phyloP scores from a whole-genome alignment of 768 basidiomycete species.

The Ramaria sp. region DNA sequence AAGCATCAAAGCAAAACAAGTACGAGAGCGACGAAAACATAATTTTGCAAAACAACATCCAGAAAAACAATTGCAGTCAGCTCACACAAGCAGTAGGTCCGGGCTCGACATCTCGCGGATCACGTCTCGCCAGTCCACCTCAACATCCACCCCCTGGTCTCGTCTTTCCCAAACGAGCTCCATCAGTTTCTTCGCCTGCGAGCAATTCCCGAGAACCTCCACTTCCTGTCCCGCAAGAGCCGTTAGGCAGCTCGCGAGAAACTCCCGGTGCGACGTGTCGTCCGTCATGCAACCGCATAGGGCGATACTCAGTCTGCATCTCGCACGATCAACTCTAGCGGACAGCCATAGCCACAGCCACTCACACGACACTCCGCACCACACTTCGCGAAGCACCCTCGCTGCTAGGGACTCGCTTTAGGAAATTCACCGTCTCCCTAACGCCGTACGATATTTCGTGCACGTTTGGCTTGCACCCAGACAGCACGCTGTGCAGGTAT shows the following conservation, averaged over 20 bases:
- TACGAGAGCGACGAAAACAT: too few species aligned
- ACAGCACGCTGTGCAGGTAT: conserved; percentile 68
- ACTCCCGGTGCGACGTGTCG: conserved; percentile 27
- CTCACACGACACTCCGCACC: conserved; percentile 61
- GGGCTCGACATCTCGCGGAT: conserved; percentile 30
- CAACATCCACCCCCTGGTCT: conserved; percentile 18
- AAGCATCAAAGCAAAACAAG: too few species aligned
- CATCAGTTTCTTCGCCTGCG: conserved; percentile 43
- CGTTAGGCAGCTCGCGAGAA: conserved; percentile 24
- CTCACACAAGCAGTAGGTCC: conserved; percentile 50
- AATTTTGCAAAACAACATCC: background rate
- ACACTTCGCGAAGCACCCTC: conserved; percentile 38
- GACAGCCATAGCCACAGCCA: background rate
- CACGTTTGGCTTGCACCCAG: conserved; percentile 57
- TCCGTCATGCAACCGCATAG: conserved; percentile 63
- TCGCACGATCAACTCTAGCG: background rate
- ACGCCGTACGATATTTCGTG: conserved; percentile 50
- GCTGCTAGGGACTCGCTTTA: conserved; percentile 28
- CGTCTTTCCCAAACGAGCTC: conserved; percentile 44
- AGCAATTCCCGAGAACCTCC: conserved; percentile 54
- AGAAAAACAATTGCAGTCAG: background rate
- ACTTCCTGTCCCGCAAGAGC: conserved; percentile 40
- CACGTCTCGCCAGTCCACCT: conserved; percentile 53
- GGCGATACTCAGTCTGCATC: conserved; percentile 41
- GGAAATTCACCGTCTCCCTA: conserved; percentile 37